Conservation (phyloP, 2,329 filamentous ascomycete genomes). For the Colletotrichum australisinense region DNA sequence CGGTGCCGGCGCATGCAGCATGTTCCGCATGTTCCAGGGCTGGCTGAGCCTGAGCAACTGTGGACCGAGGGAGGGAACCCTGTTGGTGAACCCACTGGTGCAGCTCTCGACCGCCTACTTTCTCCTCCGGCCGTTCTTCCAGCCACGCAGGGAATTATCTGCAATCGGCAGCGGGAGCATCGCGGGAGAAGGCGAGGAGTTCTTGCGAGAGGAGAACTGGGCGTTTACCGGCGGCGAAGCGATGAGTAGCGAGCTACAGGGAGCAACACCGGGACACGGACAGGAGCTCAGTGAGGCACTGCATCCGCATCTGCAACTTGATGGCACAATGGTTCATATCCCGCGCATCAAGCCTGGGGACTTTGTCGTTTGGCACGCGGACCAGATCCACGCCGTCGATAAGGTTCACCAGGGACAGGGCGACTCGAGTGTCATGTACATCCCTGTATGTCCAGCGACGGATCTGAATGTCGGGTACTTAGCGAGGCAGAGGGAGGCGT, state of each 20-base stretch:
- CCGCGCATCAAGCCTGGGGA: constrained; percentile 78
- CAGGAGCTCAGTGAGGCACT: constrained; percentile 74
- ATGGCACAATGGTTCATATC: constrained; percentile 77
- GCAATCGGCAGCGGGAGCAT: constrained; percentile 43
- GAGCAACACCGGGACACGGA: constrained; percentile 74
- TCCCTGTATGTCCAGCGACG: constrained; percentile 86
- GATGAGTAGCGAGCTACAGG: constrained; percentile 73
- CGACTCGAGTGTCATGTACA: constrained; percentile 90
- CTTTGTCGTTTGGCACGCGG: constrained; percentile 87
- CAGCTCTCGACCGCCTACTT: constrained; percentile 82
- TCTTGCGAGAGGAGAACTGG: constrained; percentile 70
- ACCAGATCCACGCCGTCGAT: constrained; percentile 86
- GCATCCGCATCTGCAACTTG: constrained; percentile 78
- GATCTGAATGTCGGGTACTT: constrained; percentile 79
- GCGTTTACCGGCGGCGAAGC: constrained; percentile 56
- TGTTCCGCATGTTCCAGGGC: constrained; percentile 91
- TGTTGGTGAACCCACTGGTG: constrained; percentile 84
- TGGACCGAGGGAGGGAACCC: constrained; percentile 79
- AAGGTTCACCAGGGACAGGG: constrained; percentile 75
- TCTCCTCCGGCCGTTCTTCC: constrained; percentile 87
- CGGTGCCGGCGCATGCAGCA: constrained; percentile 83
- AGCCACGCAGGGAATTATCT: constrained; percentile 44
- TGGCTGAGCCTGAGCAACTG: constrained; percentile 86
- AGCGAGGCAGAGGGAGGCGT: constrained; percentile 75
- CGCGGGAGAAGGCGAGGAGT: constrained; percentile 42